phyloP scores from a whole-genome alignment of 768 basidiomycete genomes.

The Serendipita sp. region DNA sequence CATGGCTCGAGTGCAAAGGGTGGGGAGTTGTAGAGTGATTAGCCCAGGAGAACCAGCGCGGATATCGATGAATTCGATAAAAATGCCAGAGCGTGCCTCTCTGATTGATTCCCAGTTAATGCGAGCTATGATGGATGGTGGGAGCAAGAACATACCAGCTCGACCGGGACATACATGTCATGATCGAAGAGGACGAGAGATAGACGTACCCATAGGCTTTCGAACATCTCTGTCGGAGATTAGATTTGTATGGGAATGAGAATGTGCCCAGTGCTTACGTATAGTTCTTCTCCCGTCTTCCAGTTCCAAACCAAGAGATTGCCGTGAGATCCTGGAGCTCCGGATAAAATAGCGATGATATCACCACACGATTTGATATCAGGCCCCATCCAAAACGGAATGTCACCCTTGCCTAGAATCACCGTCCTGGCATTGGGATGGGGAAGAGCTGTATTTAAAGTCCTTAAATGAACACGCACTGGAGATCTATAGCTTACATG shows the following conservation, averaged over 20 bases:
- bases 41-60: too few species aligned
- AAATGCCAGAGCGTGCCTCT: too few species aligned
- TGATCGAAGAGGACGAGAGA: neutral
- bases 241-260: too few species aligned
- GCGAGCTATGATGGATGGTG: neutral
- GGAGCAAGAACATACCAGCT: too few species aligned
- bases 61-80: too few species aligned
- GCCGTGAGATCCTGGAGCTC: neutral
- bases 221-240: too few species aligned
- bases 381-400: neutral
- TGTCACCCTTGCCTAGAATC: neutral
- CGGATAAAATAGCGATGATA: neutral
- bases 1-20: neutral
- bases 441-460: neutral
- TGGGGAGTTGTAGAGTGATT: neutral
- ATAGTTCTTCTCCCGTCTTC: neutral
- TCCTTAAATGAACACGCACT: neutral
- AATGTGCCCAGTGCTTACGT: neutral
- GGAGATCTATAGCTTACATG: too few species aligned
- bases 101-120: too few species aligned
- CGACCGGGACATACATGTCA: neutral
- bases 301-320: neutral
- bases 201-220: neutral
- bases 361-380: neutral
- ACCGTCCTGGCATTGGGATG: neutral